Percentiles rank a stretch among this genome's conserved stretches.
phyloP scores from a whole-genome alignment of 139 green algal species.

The Closterium sp. region DNA sequence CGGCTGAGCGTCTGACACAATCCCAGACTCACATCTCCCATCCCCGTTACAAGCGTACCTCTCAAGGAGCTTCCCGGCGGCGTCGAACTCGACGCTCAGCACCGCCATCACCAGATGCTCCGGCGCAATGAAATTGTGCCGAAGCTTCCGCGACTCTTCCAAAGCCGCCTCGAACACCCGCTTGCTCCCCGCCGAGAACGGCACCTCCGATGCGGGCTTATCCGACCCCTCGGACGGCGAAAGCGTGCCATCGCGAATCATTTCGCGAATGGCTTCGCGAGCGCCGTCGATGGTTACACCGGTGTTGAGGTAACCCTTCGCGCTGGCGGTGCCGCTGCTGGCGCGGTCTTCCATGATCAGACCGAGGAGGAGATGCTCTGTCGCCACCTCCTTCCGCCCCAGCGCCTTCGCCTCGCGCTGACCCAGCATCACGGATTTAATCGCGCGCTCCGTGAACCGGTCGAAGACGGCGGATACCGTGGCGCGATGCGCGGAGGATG shows the following conservation, averaged over 20 bases:
- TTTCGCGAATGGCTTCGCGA: slow-evolving; percentile 49
- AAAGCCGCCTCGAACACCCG: slow-evolving; percentile 79
- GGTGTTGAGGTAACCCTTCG: slow-evolving; percentile 70
- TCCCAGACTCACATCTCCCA: background rate
- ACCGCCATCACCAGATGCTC: slow-evolving; percentile 89
- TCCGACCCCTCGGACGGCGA: slow-evolving; percentile 6
- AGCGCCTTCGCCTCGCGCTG: slow-evolving; percentile 86
- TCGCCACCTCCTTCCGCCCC: slow-evolving; percentile 55
- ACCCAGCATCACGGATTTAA: slow-evolving; percentile 90
- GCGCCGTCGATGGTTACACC: slow-evolving; percentile 65
- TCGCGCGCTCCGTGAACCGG: slow-evolving; percentile 94
- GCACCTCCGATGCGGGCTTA: slow-evolving; percentile 59
- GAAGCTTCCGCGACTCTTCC: slow-evolving; percentile 74
- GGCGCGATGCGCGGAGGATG: background rate
- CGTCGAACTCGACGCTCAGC: slow-evolving; percentile 53
- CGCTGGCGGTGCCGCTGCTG: background rate
- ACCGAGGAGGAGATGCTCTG: slow-evolving; percentile 85
- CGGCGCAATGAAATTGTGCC: slow-evolving; percentile 82
- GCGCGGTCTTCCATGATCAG: slow-evolving; percentile 75
- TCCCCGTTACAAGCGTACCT: slow-evolving; percentile 18
- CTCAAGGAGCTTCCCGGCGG: slow-evolving; percentile 30
- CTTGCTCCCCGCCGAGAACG: slow-evolving; percentile 75
- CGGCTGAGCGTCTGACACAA: background rate
- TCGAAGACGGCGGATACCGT: slow-evolving; percentile 80
- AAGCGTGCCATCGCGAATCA: background rate